Conservation (phyloP, 257 asterid genomes). For the Solanum chaucha region DNA sequence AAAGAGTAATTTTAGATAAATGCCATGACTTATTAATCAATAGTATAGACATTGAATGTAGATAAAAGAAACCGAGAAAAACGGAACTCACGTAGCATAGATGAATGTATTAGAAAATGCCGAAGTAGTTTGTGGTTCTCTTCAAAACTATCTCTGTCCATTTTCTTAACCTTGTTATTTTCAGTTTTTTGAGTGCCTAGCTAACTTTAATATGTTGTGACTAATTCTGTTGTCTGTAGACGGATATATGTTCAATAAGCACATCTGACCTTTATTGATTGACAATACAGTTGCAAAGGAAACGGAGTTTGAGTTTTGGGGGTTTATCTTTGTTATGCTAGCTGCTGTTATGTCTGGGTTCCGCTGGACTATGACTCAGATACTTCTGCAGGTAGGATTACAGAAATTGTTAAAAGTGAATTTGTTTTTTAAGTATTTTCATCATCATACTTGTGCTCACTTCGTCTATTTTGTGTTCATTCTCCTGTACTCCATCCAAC, state of each 20-base stretch:
- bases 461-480: slow-evolving; percentile 8
- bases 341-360: slow-evolving; percentile 99
- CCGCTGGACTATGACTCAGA: slow-evolving; percentile 99
- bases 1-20: background rate
- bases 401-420: background rate
- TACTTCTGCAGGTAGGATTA: slow-evolving; percentile 84
- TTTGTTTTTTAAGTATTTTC: background rate
- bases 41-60: background rate
- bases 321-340: slow-evolving; percentile 86
- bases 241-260: background rate
- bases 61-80: background rate
- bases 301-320: slow-evolving; percentile 95
- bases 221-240: background rate
- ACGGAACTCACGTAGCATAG: background rate
- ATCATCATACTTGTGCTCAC: slow-evolving; percentile 13
- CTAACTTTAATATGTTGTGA: background rate
- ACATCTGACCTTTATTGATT: slow-evolving; percentile 7
- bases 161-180: background rate
- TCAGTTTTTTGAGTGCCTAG: background rate
- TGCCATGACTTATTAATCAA: background rate
- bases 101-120: background rate
- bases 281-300: slow-evolving; percentile 79
- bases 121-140: background rate
- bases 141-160: background rate
- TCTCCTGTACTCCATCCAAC: slow-evolving; percentile 15